Base-by-base conservation (phyloP, 2,329 filamentous ascomycete genomes). In the Penicillium sp. region DNA sequence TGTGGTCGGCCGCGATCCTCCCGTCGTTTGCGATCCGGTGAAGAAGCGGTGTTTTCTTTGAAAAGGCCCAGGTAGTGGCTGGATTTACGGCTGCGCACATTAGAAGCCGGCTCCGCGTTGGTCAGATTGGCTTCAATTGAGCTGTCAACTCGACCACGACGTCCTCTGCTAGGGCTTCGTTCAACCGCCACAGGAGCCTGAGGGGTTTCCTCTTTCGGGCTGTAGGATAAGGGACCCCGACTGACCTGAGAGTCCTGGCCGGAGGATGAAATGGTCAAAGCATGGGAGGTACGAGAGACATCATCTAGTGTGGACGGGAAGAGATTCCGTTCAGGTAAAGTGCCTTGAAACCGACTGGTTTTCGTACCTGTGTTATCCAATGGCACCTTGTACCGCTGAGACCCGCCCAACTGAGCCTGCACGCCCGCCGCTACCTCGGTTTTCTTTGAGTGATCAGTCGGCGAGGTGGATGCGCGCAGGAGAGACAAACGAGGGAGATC, bases 21-120 rank as follows among this genome's bases (percentile, higher is more conserved):
- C 62, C 78, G 70, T 68, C 78, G 75, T 65, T 81, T 81, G 54
- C 79, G 76, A 60, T 82, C 80, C 33, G 82, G 79, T 25, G 79
- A 79, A 6, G 76, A 79, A 7, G 76, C 77, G 53, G 84, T 83
- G 57, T 84, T 85, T 60, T 86, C 84, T 65, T 85, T 85, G 74
- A 87, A 88, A 6, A 88, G 73, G 13, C 85, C 84, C 52, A 88
- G 74, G 65, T 85, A 86, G 66, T 87, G 85, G 66, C 84, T 87
- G 41, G 85, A 84, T 71, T 88, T 88, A 55, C 85, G 80, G 69
- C 84, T 87, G 58, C 85, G 80, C 45, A 82, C 81, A 63, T 84
- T 79, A 27, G 79, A 75, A 29, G 76, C 72, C 33, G 76, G 78
- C 64, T 87, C 84, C 5, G 79, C 75, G 62, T 84, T 84, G 40